A percentile compares a stretch with the other conserved stretches of the same genome.
phyloP scores from a whole-genome alignment of 78 protist species.

The Planoprotostelium fungivorum region DNA sequence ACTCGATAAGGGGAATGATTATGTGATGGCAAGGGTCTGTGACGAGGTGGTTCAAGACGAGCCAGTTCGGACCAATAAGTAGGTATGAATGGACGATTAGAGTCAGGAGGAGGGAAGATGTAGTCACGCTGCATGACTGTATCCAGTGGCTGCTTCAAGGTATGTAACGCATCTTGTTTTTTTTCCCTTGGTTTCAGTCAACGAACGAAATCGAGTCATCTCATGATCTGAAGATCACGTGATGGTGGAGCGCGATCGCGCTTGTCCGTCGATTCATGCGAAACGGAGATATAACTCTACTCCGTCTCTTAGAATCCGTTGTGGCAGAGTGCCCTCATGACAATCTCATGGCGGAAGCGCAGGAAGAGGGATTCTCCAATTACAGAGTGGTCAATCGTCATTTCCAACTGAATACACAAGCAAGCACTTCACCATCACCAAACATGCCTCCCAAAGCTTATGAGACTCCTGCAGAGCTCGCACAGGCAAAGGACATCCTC shows the following conservation, averaged over 20 bases:
- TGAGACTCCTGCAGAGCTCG: too few relatives aligned
- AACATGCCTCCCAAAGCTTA: background rate
- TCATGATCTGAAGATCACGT: slow-evolving; percentile 1
- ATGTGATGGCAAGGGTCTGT: background rate
- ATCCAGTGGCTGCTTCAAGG: background rate
- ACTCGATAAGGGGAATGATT: background rate
- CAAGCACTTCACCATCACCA: background rate
- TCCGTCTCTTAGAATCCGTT: background rate
- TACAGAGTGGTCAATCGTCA: background rate
- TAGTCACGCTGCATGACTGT: background rate
- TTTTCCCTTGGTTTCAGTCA: slow-evolving; percentile 1
- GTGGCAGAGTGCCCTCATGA: too few relatives aligned
- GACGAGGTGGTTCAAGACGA: background rate
- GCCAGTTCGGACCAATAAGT: background rate
- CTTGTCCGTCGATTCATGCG: background rate
- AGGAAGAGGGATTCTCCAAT: background rate
- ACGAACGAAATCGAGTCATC: background rate
- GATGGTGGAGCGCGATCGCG: background rate
- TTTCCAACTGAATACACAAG: background rate
- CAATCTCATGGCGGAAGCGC: background rate
- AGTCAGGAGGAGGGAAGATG: background rate
- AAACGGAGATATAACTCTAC: background rate
- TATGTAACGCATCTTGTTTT: background rate
- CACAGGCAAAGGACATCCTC: background rate
- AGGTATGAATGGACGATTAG: background rate